Evolutionary conservation across 2,329 filamentous ascomycete species (phyloP).

Genomic region (Sarocladiaceae sp.): DNA sequence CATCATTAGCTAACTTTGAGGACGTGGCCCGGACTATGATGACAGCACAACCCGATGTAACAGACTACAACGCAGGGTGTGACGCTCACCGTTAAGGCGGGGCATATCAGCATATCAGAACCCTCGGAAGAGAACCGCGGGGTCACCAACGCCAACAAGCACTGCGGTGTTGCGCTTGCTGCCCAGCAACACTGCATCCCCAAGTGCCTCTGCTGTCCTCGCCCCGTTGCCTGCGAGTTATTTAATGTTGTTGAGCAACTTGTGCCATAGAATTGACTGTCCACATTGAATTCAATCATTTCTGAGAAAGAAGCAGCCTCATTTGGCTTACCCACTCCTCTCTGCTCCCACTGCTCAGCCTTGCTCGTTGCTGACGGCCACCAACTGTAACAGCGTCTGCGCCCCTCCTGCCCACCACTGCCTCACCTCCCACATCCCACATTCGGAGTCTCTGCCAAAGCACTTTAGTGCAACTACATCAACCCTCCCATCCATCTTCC

Average conservation of each 20-base stretch:
- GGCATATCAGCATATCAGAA: constrained; percentile 9
- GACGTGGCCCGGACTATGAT: too few relatives aligned
- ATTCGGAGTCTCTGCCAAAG: neutral
- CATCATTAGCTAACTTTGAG: too few relatives aligned
- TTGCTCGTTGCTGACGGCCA: constrained; percentile 2
- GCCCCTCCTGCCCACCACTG: constrained; percentile 1
- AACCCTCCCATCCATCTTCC: neutral
- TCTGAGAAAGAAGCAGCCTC: too few relatives aligned
- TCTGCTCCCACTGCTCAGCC: neutral
- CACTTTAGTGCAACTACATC: too few relatives aligned
- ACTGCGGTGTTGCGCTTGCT: neutral
- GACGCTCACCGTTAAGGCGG: neutral
- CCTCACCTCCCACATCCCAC: neutral
- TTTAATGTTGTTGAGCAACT: neutral
- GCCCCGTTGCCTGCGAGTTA: neutral
- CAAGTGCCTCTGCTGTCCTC: neutral
- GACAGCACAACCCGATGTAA: too few relatives aligned
- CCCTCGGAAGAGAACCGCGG: constrained; percentile 2
- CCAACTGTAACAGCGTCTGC: too few relatives aligned
- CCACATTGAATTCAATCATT: too few relatives aligned
- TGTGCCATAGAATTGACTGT: too few relatives aligned
- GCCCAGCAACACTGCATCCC: constrained; percentile 4
- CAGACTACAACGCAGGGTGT: too few relatives aligned
- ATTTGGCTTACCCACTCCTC: too few relatives aligned
- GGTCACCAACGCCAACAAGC: constrained; percentile 4